Evolutionary conservation across 768 basidiomycete species (phyloP).

Genomic region (Suillus plorans): DNA sequence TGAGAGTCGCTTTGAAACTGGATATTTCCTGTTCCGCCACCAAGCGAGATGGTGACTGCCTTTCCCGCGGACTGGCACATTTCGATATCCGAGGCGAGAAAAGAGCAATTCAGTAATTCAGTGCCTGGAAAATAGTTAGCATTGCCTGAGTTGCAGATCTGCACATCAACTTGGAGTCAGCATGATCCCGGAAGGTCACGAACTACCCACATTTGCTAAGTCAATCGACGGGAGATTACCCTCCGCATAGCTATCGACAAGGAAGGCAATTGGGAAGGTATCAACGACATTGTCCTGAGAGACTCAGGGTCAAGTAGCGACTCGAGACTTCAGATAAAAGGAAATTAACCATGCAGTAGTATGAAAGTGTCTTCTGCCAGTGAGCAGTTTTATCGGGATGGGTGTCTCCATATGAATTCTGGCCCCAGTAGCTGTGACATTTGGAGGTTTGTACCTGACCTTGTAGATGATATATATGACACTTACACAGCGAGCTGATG

Average conservation of each 20-base stretch:
- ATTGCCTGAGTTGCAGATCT: constrained; percentile 62
- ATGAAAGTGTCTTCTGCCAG: constrained; percentile 33
- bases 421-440: constrained; percentile 37
- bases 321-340: not conserved
- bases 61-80: constrained; percentile 67
- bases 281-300: constrained; percentile 55
- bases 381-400: constrained; percentile 27
- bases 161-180: not conserved
- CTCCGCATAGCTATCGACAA: constrained; percentile 56
- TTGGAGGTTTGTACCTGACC: not conserved
- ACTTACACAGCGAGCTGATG: constrained; percentile 26
- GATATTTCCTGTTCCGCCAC: constrained; percentile 61
- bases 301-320: not conserved
- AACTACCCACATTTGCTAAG: constrained; percentile 50
- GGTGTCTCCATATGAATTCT: constrained; percentile 69
- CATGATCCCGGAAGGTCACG: not conserved
- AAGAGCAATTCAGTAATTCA: constrained; percentile 59
- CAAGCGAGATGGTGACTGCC: constrained; percentile 53
- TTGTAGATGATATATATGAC: not conserved
- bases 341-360: constrained; percentile 29
- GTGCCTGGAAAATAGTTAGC: constrained; percentile 65
- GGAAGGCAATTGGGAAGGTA: constrained; percentile 59
- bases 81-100: constrained; percentile 59
- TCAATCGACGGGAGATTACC: constrained; percentile 60
- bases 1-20: constrained; percentile 60